A percentile compares a stretch with the other conserved stretches of the same genome.
Conservation (phyloP, 257 asterid species). For the Solanum chiquidenum region DNA sequence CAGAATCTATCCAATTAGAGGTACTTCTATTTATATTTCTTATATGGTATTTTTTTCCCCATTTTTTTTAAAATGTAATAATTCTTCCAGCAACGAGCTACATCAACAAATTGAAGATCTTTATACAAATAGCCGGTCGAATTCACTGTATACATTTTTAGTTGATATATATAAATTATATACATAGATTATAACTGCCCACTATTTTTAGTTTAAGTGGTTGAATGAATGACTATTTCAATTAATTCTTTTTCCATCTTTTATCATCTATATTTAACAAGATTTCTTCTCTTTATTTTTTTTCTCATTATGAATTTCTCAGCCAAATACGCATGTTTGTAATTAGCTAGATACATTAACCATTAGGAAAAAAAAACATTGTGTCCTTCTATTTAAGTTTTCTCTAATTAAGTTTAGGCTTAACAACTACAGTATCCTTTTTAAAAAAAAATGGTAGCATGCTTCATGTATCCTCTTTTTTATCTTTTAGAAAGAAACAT, state of each 20-base stretch:
- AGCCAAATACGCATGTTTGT: not conserved
- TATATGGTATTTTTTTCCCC: not conserved
- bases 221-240: not conserved
- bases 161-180: not conserved
- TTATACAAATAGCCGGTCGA: not conserved
- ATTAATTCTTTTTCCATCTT: not conserved
- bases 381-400: not conserved
- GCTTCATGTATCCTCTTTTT: not conserved
- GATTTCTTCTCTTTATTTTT: not conserved
- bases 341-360: too few relatives aligned
- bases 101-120: not conserved
- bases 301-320: not conserved
- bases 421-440: not conserved
- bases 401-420: not conserved
- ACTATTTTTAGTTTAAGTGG: not conserved
- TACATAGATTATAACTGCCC: not conserved
- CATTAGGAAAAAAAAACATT: not conserved
- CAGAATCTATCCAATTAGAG: not conserved
- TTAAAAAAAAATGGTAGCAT: too few relatives aligned
- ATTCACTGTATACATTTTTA: not conserved
- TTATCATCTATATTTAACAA: not conserved
- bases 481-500: not conserved
- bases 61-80: not conserved
- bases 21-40: not conserved
- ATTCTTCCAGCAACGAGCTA: not conserved